These are phyloP conservation scores for Penicillium bialowiezense DNA, from an alignment of 495 filamentous ascomycete species.

Conservation along the genomic window DNA sequence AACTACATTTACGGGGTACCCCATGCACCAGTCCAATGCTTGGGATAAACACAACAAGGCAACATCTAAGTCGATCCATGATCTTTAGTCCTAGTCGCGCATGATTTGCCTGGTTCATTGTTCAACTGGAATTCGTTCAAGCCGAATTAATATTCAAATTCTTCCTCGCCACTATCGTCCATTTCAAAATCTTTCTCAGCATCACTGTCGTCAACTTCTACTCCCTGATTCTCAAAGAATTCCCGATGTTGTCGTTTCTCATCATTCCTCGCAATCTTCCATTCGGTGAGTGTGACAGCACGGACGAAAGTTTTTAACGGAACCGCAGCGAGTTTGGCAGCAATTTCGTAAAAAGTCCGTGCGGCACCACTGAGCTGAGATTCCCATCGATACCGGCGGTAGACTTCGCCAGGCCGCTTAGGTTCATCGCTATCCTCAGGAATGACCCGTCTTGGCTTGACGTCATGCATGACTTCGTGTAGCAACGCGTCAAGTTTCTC, in stretches of 20 bases:
- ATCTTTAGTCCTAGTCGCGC: too few relatives aligned
- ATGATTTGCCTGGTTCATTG: neutral
- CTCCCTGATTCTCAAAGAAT: constrained; percentile 21
- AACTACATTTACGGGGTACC: too few relatives aligned
- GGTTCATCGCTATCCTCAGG: constrained; percentile 27
- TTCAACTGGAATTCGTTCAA: neutral
- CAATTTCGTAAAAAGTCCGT: constrained; percentile 52
- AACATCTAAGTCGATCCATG: too few relatives aligned
- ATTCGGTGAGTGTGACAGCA: constrained; percentile 48
- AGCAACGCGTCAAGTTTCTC: constrained; percentile 34
- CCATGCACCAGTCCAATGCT: too few relatives aligned
- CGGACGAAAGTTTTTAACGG: constrained; percentile 44
- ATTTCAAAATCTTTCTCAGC: constrained; percentile 23
- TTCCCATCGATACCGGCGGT: constrained; percentile 54
- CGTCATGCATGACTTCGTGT: constrained; percentile 32
- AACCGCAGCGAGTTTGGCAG: constrained; percentile 49
- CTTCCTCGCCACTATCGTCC: constrained; percentile 28
- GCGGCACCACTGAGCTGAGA: constrained; percentile 56
- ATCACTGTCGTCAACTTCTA: constrained; percentile 16
- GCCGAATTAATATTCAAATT: constrained; percentile 5
- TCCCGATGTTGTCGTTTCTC: constrained; percentile 33
- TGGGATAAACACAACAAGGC: too few relatives aligned
- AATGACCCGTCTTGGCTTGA: constrained; percentile 30
- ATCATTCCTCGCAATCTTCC: constrained; percentile 40
- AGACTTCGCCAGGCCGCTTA: constrained; percentile 52